Base-by-base conservation (phyloP, 1,284 basidiomycete genomes). In the Moesziomyces aphidis region DNA sequence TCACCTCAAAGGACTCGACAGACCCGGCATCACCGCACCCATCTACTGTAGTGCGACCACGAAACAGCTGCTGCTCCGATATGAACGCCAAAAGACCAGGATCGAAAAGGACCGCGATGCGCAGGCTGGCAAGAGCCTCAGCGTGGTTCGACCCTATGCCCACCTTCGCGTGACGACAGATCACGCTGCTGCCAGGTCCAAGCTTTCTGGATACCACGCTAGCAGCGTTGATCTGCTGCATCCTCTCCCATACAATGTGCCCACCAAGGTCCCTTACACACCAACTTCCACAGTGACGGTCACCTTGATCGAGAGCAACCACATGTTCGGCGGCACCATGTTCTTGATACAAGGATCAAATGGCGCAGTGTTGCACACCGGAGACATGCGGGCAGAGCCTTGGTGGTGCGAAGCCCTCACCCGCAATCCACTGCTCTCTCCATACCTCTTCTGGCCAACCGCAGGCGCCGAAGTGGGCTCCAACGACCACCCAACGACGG, bases 281-380 rank as follows among this genome's bases (percentile, higher is more conserved):
- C 86, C 86, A 10, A 89, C 91, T 61, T 85, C 82, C 0, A 66
- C 51, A 1, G 89, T 94, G 3, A 90, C 87, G 0, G 88, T 97
- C 62, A 96, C 94, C 0, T 87, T 93, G 4, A 86, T 97, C 17
- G 92, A 95, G 76, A 94, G 95, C 1, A 97, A 97, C 81, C 95
- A 97, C 82, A 97, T 94, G 84, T 94, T 93, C 11, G 95, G 95
- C 0, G 91, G 93, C 0, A 90, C 93, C 31, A 97, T 97, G 95
- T 95, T 92, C 84, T 88, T 97, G 19, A 89, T 97, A 57, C 92
- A 94, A 80, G 93, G 93, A 7, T 51, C 85, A 2, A 84, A 88
- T 50, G 90, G 90, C 19, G 88, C 92, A 0, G 87, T 97, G 21
- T 88, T 98, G 5, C 94, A 97, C 81, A 97, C 95, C 0, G 95